These are phyloP conservation scores for Cicer arietinum DNA, from an alignment of 306 rosid genomes.

Conservation along the genomic window DNA sequence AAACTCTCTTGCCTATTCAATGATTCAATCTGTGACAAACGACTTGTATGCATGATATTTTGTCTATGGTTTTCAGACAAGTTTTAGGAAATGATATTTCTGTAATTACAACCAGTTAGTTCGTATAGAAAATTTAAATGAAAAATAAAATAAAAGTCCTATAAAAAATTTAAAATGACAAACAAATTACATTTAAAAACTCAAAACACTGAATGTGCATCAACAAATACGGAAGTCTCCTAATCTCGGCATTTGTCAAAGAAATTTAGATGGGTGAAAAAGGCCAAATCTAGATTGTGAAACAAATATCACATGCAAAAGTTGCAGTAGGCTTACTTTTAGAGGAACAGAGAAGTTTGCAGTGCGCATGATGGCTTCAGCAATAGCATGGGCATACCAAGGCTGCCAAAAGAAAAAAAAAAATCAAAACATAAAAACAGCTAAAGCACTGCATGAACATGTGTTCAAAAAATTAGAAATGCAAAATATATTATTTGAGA, in stretches of 20 bases:
- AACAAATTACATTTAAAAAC: slow-evolving; percentile 2
- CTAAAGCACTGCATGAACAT: slow-evolving; percentile 21
- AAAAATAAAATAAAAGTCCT: not conserved
- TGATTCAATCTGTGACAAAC: slow-evolving; percentile 1
- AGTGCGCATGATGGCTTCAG: slow-evolving; percentile 96
- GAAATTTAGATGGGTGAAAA: slow-evolving; percentile 24
- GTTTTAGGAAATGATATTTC: slow-evolving; percentile 17
- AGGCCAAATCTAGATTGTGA: slow-evolving; percentile 14
- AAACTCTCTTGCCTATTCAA: slow-evolving; percentile 14
- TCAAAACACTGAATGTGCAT: not conserved
- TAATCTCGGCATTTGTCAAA: slow-evolving; percentile 16
- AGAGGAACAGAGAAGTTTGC: slow-evolving; percentile 96
- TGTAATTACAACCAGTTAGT: not conserved
- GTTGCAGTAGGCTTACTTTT: slow-evolving; percentile 62
- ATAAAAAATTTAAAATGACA: not conserved
- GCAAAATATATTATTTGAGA: slow-evolving; percentile 8
- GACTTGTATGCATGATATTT: slow-evolving; percentile 5
- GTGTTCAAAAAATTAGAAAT: slow-evolving; percentile 1
- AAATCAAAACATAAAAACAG: slow-evolving; percentile 36
- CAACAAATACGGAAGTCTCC: slow-evolving; percentile 3
- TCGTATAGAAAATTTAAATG: not conserved
- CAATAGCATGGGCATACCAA: slow-evolving; percentile 99
- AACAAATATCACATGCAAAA: slow-evolving; percentile 25
- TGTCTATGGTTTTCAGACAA: slow-evolving; percentile 5
- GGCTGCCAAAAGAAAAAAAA: slow-evolving; percentile 62